These are phyloP conservation scores for Geoglossum cookeanum DNA, from an alignment of 2,329 filamentous ascomycete genomes.

Conservation along the genomic window DNA sequence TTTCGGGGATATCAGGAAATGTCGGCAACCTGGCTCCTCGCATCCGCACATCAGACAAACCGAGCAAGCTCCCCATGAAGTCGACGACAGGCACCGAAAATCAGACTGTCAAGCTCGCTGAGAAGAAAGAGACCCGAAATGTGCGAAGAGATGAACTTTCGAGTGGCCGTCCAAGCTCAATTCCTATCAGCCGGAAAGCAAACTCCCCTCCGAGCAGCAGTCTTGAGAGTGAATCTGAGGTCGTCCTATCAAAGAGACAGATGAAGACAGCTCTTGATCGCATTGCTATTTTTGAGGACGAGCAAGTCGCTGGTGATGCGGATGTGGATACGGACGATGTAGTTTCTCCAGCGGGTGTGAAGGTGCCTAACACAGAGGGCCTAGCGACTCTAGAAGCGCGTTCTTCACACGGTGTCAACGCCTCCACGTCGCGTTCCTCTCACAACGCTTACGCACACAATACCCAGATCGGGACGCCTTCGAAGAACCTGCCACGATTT, in stretches of 20 bases:
- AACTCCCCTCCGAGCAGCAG: neutral
- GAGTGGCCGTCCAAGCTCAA: neutral
- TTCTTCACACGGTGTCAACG: too few relatives aligned
- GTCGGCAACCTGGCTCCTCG: neutral
- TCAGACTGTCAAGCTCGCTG: too few relatives aligned
- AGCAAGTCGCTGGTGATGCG: neutral
- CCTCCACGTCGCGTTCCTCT: neutral
- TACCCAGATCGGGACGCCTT: neutral
- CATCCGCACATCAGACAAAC: neutral
- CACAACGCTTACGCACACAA: neutral
- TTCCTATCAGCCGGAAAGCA: neutral
- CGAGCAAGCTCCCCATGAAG: neutral
- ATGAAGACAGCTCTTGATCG: neutral
- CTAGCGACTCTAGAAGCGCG: neutral
- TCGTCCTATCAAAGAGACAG: neutral
- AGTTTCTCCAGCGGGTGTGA: neutral
- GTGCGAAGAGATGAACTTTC: too few relatives aligned
- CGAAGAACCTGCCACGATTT: neutral
- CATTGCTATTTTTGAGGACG: neutral
- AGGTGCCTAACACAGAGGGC: neutral
- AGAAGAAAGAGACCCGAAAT: too few relatives aligned
- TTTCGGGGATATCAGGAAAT: neutral
- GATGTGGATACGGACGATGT: neutral
- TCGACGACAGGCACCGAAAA: neutral
- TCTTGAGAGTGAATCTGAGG: neutral